Percentiles rank a stretch among this genome's conserved stretches.
Evolutionary conservation across 441 rosid species (phyloP).

Genomic region (Theobroma grandiflorum): DNA sequence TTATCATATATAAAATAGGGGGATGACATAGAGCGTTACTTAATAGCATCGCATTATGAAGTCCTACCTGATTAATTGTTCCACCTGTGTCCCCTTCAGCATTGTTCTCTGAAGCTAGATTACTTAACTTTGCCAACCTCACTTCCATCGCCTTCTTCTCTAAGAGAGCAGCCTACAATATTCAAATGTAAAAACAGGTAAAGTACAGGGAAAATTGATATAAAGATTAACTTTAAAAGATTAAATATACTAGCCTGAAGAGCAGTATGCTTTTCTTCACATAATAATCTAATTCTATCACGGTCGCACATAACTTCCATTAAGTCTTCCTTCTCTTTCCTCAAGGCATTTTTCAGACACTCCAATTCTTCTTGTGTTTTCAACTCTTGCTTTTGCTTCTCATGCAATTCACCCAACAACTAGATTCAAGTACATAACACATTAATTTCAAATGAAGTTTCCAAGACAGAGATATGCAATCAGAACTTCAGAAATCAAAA

Average conservation of each 20-base stretch:
- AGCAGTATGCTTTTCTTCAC: constrained; percentile 70
- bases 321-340: constrained; percentile 65
- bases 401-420: constrained; percentile 79
- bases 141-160: constrained; percentile 74
- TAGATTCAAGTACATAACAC: constrained; percentile 39
- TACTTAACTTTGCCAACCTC: constrained; percentile 54
- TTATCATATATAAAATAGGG: constrained; percentile 4
- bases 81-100: constrained; percentile 49
- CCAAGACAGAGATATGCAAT: neutral
- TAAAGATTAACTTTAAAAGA: constrained; percentile 18
- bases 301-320: constrained; percentile 57
- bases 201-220: constrained; percentile 6
- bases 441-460: constrained; percentile 25
- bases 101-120: constrained; percentile 49
- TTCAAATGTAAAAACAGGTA: constrained; percentile 21
- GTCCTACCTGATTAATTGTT: constrained; percentile 62
- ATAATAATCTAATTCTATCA: constrained; percentile 63
- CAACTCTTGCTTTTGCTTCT: constrained; percentile 66
- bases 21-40: constrained; percentile 14
- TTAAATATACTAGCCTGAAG: constrained; percentile 64
- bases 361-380: constrained; percentile 75
- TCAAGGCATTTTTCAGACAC: constrained; percentile 61
- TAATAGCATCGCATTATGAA: neutral
- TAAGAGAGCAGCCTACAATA: constrained; percentile 57
- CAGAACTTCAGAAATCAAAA: constrained; percentile 12